Evolutionary conservation across 1,284 basidiomycete genomes (phyloP).

Genomic region (Ceratorhiza oryzae-sativae): DNA sequence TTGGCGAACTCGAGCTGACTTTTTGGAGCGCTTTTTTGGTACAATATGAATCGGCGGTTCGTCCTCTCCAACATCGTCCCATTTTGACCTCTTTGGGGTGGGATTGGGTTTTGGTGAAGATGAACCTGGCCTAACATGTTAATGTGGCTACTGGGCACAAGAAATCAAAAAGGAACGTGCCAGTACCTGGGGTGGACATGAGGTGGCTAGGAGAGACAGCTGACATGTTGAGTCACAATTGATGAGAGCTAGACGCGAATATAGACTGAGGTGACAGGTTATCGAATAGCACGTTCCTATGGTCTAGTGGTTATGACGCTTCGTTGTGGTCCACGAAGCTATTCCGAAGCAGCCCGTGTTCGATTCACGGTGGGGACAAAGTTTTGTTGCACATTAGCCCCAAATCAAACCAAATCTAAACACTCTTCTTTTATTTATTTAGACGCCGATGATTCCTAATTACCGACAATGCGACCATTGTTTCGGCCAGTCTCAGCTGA

Average conservation of each 20-base stretch:
- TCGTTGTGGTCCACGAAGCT: slow-evolving; percentile 33
- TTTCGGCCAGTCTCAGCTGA: too few species aligned
- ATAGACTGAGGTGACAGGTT: too few species aligned
- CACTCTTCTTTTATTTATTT: too few species aligned
- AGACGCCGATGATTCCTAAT: too few species aligned
- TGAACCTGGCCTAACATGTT: slow-evolving; percentile 14
- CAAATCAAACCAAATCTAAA: too few species aligned
- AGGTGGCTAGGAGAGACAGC: not conserved
- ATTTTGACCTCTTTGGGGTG: slow-evolving; percentile 67
- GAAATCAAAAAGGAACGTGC: not conserved
- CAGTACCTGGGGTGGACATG: slow-evolving; percentile 37
- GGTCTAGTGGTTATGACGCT: slow-evolving; percentile 41
- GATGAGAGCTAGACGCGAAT: too few species aligned
- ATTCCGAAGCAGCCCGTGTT: slow-evolving; percentile 36
- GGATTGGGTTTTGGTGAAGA: slow-evolving; percentile 27
- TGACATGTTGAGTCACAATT: not conserved
- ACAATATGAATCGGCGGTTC: slow-evolving; percentile 46
- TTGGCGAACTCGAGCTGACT: slow-evolving; percentile 34
- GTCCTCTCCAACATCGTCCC: slow-evolving; percentile 58
- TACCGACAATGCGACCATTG: too few species aligned
- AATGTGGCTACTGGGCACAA: too few species aligned
- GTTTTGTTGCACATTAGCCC: not conserved
- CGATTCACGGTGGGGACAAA: slow-evolving; percentile 36
- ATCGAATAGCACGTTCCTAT: slow-evolving; percentile 17
- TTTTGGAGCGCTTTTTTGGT: slow-evolving; percentile 40